Evolutionary conservation across 2,329 filamentous ascomycete species (phyloP).

Genomic region (Fusarium sp.): DNA sequence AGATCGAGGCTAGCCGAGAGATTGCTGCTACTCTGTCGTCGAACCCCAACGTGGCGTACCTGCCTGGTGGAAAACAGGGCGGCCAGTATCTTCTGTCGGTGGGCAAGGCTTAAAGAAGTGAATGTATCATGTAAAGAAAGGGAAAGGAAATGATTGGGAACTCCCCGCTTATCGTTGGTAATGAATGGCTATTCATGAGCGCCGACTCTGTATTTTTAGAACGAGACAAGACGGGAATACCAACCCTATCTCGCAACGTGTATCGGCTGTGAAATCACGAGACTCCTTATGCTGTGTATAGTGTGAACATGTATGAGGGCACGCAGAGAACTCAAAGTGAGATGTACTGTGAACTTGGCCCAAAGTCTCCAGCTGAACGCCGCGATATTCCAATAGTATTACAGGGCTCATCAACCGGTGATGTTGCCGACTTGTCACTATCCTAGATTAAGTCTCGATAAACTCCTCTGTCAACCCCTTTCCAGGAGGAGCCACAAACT

Average conservation of each 20-base stretch:
- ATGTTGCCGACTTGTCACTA: neutral
- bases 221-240: slow-evolving; percentile 40
- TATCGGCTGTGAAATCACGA: slow-evolving; percentile 18
- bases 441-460: slow-evolving; percentile 45
- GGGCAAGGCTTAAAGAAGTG: slow-evolving; percentile 50
- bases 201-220: slow-evolving; percentile 53
- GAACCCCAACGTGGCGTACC: slow-evolving; percentile 96
- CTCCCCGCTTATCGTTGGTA: slow-evolving; percentile 51
- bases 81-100: slow-evolving; percentile 67
- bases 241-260: slow-evolving; percentile 40
- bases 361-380: neutral
- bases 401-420: neutral
- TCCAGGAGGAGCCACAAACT: slow-evolving; percentile 54
- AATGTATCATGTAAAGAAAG: slow-evolving; percentile 30
- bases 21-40: slow-evolving; percentile 89
- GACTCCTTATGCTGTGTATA: neutral
- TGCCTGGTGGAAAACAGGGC: slow-evolving; percentile 80
- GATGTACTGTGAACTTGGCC: neutral
- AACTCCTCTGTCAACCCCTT: slow-evolving; percentile 53
- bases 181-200: slow-evolving; percentile 39
- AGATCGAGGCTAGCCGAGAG: slow-evolving; percentile 96
- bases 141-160: slow-evolving; percentile 41
- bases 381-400: neutral
- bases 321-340: neutral
- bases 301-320: neutral